These are phyloP conservation scores for Penicillium silybi DNA, from an alignment of 495 filamentous ascomycete species.

Conservation along the genomic window DNA sequence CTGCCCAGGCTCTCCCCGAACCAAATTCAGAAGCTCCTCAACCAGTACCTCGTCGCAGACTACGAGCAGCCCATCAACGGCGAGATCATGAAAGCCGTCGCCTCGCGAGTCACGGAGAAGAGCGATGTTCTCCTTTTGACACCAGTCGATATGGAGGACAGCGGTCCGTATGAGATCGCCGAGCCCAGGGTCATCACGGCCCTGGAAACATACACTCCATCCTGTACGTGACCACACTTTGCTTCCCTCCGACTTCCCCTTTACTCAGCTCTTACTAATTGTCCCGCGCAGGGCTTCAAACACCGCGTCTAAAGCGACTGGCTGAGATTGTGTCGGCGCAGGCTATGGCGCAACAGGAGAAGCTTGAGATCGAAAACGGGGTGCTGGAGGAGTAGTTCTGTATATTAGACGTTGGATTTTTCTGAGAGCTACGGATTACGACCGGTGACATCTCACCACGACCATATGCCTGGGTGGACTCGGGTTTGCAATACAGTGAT, in stretches of 20 bases:
- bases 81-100: slow-evolving; percentile 99
- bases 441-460: slow-evolving; percentile 21
- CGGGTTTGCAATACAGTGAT: slow-evolving; percentile 25
- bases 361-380: slow-evolving; percentile 57
- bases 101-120: slow-evolving; percentile 96
- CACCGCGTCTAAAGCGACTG: slow-evolving; percentile 84
- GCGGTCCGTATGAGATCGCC: slow-evolving; percentile 98
- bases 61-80: slow-evolving; percentile 99
- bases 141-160: slow-evolving; percentile 98
- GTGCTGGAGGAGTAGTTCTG: slow-evolving; percentile 30
- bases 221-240: slow-evolving; percentile 56
- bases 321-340: slow-evolving; percentile 97
- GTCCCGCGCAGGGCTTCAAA: slow-evolving; percentile 77
- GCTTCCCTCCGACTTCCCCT: neutral
- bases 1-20: slow-evolving; percentile 81
- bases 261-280: slow-evolving; percentile 16
- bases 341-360: slow-evolving; percentile 90
- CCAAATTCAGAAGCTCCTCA: slow-evolving; percentile 97
- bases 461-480: slow-evolving; percentile 12
- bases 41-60: slow-evolving; percentile 97
- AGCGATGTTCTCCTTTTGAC: slow-evolving; percentile 89
- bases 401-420: slow-evolving; percentile 29
- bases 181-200: slow-evolving; percentile 95
- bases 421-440: slow-evolving; percentile 31
- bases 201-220: slow-evolving; percentile 95